Percentiles rank a stretch among this genome's conserved stretches.
These are phyloP conservation scores for Phaffomyces thermotolerans DNA, from an alignment of 805 yeast genomes.

Conservation along the genomic window DNA sequence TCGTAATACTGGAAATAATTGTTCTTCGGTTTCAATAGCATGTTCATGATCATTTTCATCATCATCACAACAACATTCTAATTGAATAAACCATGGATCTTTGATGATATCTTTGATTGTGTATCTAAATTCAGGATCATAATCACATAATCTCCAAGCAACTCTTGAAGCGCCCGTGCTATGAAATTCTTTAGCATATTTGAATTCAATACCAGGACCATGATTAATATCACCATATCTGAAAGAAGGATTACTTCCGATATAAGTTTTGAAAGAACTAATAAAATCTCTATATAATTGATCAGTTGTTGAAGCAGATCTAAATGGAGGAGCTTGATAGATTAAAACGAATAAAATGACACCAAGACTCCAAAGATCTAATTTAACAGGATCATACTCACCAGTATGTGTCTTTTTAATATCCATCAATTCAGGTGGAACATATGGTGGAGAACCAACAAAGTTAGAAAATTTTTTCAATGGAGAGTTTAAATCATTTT, in stretches of 20 bases:
- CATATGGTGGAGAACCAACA: constrained; percentile 78
- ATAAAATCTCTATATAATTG: constrained; percentile 51
- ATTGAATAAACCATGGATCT: constrained; percentile 56
- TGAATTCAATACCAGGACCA: constrained; percentile 70
- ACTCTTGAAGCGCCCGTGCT: constrained; percentile 57
- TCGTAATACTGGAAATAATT: not conserved
- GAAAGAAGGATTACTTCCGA: constrained; percentile 39
- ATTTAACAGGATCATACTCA: constrained; percentile 54
- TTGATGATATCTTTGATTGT: constrained; percentile 44
- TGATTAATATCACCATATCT: constrained; percentile 37
- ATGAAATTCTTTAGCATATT: constrained; percentile 55
- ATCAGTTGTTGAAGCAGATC: constrained; percentile 39
- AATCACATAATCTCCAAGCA: constrained; percentile 71
- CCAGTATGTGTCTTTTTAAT: constrained; percentile 27
- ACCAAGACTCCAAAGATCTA: constrained; percentile 73
- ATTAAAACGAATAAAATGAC: constrained; percentile 55
- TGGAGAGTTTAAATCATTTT: constrained; percentile 40
- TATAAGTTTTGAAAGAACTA: constrained; percentile 36
- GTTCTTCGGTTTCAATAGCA: constrained; percentile 7
- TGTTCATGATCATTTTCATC: constrained; percentile 12
- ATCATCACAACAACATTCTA: constrained; percentile 57
- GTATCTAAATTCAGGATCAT: constrained; percentile 46
- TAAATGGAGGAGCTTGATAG: constrained; percentile 55
- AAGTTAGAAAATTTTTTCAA: constrained; percentile 33
- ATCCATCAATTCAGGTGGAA: constrained; percentile 66